Evolutionary conservation across 148 eudicot species (phyloP).

Genomic region (Nepenthes gracilis): DNA sequence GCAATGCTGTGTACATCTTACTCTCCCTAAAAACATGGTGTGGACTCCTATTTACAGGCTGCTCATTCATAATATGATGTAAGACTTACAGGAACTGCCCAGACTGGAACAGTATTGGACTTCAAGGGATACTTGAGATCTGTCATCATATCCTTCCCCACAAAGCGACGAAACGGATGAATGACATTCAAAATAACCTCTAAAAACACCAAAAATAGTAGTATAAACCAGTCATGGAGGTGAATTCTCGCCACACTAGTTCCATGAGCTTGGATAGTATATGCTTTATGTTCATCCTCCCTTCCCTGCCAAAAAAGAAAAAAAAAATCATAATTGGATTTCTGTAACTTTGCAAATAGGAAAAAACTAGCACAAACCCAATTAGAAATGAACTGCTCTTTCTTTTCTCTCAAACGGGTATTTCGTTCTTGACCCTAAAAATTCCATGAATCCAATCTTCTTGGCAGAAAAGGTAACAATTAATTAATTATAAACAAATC

Average conservation of each 20-base stretch:
- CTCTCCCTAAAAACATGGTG: no score
- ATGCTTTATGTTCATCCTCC: conserved; percentile 28
- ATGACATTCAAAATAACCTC: conserved; percentile 30
- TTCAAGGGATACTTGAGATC: conserved; percentile 67
- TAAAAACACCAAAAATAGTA: conserved; percentile 37
- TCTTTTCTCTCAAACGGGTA: no score
- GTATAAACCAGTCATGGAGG: conserved; percentile 67
- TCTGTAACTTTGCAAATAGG: no score
- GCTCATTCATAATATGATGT: not conserved
- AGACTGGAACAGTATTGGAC: conserved; percentile 56
- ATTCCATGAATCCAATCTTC: no score
- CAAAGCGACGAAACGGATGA: conserved; percentile 67
- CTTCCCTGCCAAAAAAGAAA: not conserved
- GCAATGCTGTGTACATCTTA: no score
- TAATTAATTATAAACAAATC: no score
- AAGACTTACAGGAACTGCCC: conserved; percentile 70
- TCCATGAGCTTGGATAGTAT: conserved; percentile 58
- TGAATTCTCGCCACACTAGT: conserved; percentile 47
- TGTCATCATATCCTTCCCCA: conserved; percentile 74
- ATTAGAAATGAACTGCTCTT: not conserved
- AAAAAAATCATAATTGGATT: not conserved
- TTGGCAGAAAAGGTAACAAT: no score
- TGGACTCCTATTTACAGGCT: no score
- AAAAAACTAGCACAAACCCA: no score
- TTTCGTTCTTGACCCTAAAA: no score